Conservation (phyloP, 441 rosid genomes). For the Pelargonium citronellum region DNA sequence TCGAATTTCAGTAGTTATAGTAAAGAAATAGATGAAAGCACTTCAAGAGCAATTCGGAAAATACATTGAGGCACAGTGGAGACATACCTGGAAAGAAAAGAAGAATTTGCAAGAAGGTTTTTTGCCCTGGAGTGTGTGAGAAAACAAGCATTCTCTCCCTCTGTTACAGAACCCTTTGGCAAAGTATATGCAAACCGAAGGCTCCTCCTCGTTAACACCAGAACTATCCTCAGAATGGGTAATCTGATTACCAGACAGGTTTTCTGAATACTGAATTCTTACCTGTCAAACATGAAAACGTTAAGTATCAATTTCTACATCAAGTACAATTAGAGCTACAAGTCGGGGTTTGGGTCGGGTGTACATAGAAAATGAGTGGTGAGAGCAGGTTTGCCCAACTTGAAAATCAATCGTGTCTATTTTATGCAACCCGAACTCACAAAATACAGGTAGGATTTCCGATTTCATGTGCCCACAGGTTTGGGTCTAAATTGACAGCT, state of each 20-base stretch:
- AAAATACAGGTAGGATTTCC: no score
- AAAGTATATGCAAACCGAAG: slow-evolving; percentile 57
- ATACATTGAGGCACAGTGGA: background rate
- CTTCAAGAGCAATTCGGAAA: slow-evolving; percentile 4
- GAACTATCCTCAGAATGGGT: slow-evolving; percentile 24
- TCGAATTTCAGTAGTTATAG: background rate
- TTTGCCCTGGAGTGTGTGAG: slow-evolving; percentile 60
- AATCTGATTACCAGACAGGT: slow-evolving; percentile 25
- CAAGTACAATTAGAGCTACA: background rate
- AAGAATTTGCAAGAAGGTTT: slow-evolving; percentile 63
- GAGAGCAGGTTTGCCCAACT: no score
- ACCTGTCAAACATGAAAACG: slow-evolving; percentile 37
- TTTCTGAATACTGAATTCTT: slow-evolving; percentile 39
- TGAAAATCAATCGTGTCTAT: background rate
- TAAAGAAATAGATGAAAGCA: background rate
- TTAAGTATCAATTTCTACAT: slow-evolving; percentile 17
- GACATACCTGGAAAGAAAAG: slow-evolving; percentile 59
- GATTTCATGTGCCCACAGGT: no score
- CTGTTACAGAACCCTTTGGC: slow-evolving; percentile 62
- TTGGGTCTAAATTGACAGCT: background rate
- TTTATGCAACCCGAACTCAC: no score
- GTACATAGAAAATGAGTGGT: no score
- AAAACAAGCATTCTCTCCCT: slow-evolving; percentile 58
- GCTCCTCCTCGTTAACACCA: slow-evolving; percentile 23
- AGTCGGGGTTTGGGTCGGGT: no score